Evolutionary conservation across 345 rosid species (phyloP), one percentile per base, ranked within the genome.

Genomic region (Syzygium aromaticum): DNA sequence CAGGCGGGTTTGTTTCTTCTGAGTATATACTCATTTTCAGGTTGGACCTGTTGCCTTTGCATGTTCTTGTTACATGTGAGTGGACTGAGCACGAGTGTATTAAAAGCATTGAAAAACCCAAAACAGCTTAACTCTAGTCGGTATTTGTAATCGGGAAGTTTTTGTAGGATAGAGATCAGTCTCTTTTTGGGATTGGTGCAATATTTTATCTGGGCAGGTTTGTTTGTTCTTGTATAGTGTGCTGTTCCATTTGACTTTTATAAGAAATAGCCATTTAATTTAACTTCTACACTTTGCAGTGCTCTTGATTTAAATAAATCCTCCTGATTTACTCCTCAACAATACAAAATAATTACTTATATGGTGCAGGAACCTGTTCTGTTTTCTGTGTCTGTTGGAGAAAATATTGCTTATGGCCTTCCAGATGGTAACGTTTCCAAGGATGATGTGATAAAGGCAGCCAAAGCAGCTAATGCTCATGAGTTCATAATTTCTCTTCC

Each of bases 391-490:
- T 95, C 99, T 49, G 96, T 97, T 87, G 99, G 98, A 82, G 99
- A 96, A 91, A 97, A 97, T 88, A 96, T 97, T 87, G 99, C 98
- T 51, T 97, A 97, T 90, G 99, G 99, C 87, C 98, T 95, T 89
- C 99, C 99, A 10, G 98, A 97, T 91, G 96, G 93, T 84, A 85
- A 93, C 43, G 98, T 97, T 84, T 97, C 98, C 85, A 95, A 96
- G 91, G 96, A 96, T 64, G 96, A 95, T 86, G 94, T 97, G 87
- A 94, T 97, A 88, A 95, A 94, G 92, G 98, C 99, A 63, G 98
- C 98, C 87, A 96, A 96, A 91, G 98, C 98, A 56, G 98, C 98
- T 89, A 97, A 97, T 91, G 99, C 99, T 91, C 98, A 96, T 86
- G 98, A 97, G 54, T 96, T 97, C 87, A 95, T 97, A 89, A 93